Base-by-base conservation (phyloP, 2,329 filamentous ascomycete species). In the Epicoccum nigrum region DNA sequence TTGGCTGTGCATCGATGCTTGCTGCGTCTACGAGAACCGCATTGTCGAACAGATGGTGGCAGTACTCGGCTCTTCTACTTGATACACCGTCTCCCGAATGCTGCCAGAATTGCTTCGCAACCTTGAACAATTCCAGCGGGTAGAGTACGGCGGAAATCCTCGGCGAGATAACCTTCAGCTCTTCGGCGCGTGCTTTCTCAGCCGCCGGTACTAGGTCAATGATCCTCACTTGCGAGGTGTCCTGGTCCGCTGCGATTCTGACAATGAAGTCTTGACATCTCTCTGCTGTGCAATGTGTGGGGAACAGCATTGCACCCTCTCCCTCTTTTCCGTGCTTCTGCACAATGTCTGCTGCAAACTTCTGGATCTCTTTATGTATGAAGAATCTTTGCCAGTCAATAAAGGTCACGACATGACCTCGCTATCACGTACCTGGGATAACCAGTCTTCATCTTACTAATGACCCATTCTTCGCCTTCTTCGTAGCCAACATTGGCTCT, bases 51-150 rank as follows among this genome's bases (percentile, higher is more conserved):
- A 93, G 81, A 33, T 82, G 79, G 54, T 92, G 85, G 68, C 90
- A 96, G 72, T 96, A 97, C 69, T 97, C 93, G 27, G 91, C 92
- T 32, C 92, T 85, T 41, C 94, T 86, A 70, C 92, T 97, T 0
- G 92, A 97, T 12, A 96, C 81, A 13, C 94, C 94, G 55, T 96
- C 92, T 16, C 94, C 94, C 0, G 90, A 89, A 72, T 99, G 94
- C 72, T 97, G 94, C 94, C 94, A 99, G 67, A 96, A 97, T 65
- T 92, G 84, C 73, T 97, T 97, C n/a, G 91, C 90, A 52, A 89
- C 74, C 4, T 84, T 76, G 63, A 87, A 92, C 15, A 85, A 76
- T 11, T 86, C 83, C 37, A 82, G 78, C 0, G 86, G 84, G 62
- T 88, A 91, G 33, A 97, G 69, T 3, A 96, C 86, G 19, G 77